These are phyloP conservation scores for Dicorynia guianensis DNA, from an alignment of 306 rosid genomes.

Conservation along the genomic window DNA sequence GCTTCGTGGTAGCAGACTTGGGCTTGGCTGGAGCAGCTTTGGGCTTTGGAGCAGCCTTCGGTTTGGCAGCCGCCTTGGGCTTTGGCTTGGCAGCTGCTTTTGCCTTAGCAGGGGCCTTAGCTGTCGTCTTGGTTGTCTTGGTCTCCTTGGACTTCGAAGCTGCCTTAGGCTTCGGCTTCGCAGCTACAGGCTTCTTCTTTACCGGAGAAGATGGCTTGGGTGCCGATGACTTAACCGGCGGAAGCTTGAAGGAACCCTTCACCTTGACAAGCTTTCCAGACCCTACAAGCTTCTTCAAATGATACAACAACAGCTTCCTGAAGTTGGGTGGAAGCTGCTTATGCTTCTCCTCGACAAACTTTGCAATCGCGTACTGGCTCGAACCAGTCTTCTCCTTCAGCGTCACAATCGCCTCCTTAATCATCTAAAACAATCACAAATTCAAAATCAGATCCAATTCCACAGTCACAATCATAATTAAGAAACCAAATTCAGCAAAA, in stretches of 20 bases:
- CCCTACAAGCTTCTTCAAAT: slow-evolving; percentile 79
- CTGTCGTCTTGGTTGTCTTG: slow-evolving; percentile 23
- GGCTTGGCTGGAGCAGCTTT: slow-evolving; percentile 37
- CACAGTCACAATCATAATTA: background rate
- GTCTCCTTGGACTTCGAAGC: slow-evolving; percentile 38
- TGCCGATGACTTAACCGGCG: slow-evolving; percentile 35
- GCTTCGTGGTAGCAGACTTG: slow-evolving; percentile 26
- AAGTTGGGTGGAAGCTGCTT: slow-evolving; percentile 71
- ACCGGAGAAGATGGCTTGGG: slow-evolving; percentile 38
- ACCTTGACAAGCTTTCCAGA: slow-evolving; percentile 71
- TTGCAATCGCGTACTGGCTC: slow-evolving; percentile 80
- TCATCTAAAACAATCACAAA: slow-evolving; percentile 59
- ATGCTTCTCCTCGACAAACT: slow-evolving; percentile 76
- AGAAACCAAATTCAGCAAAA: background rate
- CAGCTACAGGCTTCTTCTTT: slow-evolving; percentile 54
- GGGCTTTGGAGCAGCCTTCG: slow-evolving; percentile 47
- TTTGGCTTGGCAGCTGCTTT: slow-evolving; percentile 36
- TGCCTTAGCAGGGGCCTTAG: slow-evolving; percentile 7
- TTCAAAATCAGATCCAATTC: slow-evolving; percentile 35
- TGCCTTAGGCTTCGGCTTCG: slow-evolving; percentile 47
- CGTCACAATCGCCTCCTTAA: slow-evolving; percentile 76
- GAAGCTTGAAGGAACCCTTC: slow-evolving; percentile 72
- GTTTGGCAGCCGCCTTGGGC: slow-evolving; percentile 28
- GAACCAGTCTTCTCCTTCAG: slow-evolving; percentile 79
- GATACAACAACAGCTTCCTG: slow-evolving; percentile 68